Evolutionary conservation across 371 early-diverging fungal species (phyloP), one percentile per base, ranked within the genome.

Genomic region (Mucor piriformis): DNA sequence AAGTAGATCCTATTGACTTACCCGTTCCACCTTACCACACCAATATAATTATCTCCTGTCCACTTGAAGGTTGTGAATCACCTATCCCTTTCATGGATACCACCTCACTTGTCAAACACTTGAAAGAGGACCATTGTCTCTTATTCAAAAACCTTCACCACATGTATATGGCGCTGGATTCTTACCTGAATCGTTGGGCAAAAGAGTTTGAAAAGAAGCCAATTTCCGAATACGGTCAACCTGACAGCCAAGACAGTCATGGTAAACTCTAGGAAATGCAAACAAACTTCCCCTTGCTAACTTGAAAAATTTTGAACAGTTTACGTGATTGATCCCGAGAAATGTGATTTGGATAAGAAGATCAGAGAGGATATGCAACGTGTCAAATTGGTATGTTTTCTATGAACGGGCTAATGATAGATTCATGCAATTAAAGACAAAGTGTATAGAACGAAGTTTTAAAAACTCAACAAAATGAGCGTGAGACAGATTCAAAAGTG

Each of bases 121-220:
- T 95, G 52, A 79, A 84, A 43, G 60, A 74, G 5, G 81, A 67
- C 3, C 95, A 95, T 69, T 47, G 74, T 10, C n/a, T 92, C 18
- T 72, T 68, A 4, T 88, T 94, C 63, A 81, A 81, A 63, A 86
- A 93, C 56, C 68, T 92, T 15, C 85, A 87, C 57, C 92, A 94
- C 59, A 92, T 93, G 85, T 85, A 88, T 59, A 88, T 92, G 57
- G 84, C 87, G 10, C 66, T 94, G 53, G 91, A 93, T 53, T 69
- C 80, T 27, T 95, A 95, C 69, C 67, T 95, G 35, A 72, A 67
- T 24, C 83, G 82, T 35, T 94, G 92, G 90, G 85, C 87, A 5
- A 74, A 79, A 38, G 78, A 77, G 50, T 64, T 88, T 8, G 52
- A 61, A 18, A 54, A 57, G 1, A 72, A 68, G 27, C 70, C 66